Evolutionary conservation across 257 asterid species (phyloP).

Genomic region (Haberlea rhodopensis): DNA sequence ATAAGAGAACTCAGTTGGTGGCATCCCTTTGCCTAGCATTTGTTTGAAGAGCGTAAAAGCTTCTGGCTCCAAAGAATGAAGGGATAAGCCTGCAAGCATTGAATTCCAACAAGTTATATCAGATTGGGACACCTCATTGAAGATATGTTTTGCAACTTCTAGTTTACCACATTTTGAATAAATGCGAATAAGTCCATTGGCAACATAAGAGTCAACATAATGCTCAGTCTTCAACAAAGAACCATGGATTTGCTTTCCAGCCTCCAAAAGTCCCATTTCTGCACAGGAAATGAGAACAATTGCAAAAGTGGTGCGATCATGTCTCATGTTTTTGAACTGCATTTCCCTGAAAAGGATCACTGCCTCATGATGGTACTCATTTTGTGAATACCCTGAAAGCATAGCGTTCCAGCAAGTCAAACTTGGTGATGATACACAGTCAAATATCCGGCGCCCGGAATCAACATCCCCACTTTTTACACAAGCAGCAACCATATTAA

Average conservation of each 20-base stretch:
- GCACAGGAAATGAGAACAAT: slow-evolving; percentile 59
- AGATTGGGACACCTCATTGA: slow-evolving; percentile 33
- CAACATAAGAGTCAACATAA: slow-evolving; percentile 44
- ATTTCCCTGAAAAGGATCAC: slow-evolving; percentile 59
- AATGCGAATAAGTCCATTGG: slow-evolving; percentile 65
- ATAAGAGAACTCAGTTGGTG: slow-evolving; percentile 57
- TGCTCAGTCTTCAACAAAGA: slow-evolving; percentile 36
- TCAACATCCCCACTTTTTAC: slow-evolving; percentile 58
- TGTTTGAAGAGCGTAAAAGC: slow-evolving; percentile 46
- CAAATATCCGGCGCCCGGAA: slow-evolving; percentile 46
- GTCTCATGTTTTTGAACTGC: slow-evolving; percentile 50
- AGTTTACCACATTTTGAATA: slow-evolving; percentile 58
- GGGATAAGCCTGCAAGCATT: slow-evolving; percentile 57
- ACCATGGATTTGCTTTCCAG: slow-evolving; percentile 68
- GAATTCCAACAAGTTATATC: slow-evolving; percentile 71
- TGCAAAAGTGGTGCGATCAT: slow-evolving; percentile 66
- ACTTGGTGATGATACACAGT: slow-evolving; percentile 48
- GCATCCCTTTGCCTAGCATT: slow-evolving; percentile 43
- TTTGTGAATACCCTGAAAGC: slow-evolving; percentile 62
- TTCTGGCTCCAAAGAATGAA: slow-evolving; percentile 44
- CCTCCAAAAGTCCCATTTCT: slow-evolving; percentile 44
- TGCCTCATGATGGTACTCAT: slow-evolving; percentile 44
- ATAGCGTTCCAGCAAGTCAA: slow-evolving; percentile 69
- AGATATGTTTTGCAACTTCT: slow-evolving; percentile 46
- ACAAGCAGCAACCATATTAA: slow-evolving; percentile 61